Evolutionary conservation across 1,139 yeast genomes (phyloP), one percentile per base, ranked within the genome.

Genomic region (Candida dubliniensis): DNA sequence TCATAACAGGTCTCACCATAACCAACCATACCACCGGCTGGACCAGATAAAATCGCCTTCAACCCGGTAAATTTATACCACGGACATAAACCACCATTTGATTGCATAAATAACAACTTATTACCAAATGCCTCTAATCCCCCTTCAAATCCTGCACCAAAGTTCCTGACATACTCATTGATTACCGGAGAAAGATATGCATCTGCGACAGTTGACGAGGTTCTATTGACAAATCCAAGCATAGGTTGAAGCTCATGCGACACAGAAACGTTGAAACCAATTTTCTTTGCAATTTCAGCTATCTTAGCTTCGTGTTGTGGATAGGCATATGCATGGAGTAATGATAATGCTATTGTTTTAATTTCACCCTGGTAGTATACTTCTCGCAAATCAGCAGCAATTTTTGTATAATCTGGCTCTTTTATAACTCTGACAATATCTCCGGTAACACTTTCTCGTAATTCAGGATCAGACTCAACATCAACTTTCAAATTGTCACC

Each of bases 21-120:
- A 0, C 79, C 79, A n/a, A 74, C 78, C 67, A 74, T 67, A 26
- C 79, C 79, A 34, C 79, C 79, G 30, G 79, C 79, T 8, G 79
- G 79, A 1, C 79, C 79, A 2, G 77, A 72, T 32, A 74, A 62
- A 35, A 74, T 71, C 1, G 78, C 77, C 49, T 70, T 71, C 40
- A 74, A 60, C 1, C 79, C 79, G 2, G 76, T 70, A 53, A 74
- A 74, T 46, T 69, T 68, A 48, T 73, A 69, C 74, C 77, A 73
- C 4, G 76, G 76, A 51, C 77, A 70, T 45, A 74, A 63, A 0
- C 79, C 79, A 40, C 79, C 79, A 51, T 74, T 74, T 40, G 75
- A 67, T 53, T 73, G 77, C 78, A 74, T 74, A 54, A 74, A 74
- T 39, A 71, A 55, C 34, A 71, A 58, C 47, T 66, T 69, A 48